Base-by-base conservation (phyloP, 352 stramenopile genomes). In the Globisporangium cystogenes region DNA sequence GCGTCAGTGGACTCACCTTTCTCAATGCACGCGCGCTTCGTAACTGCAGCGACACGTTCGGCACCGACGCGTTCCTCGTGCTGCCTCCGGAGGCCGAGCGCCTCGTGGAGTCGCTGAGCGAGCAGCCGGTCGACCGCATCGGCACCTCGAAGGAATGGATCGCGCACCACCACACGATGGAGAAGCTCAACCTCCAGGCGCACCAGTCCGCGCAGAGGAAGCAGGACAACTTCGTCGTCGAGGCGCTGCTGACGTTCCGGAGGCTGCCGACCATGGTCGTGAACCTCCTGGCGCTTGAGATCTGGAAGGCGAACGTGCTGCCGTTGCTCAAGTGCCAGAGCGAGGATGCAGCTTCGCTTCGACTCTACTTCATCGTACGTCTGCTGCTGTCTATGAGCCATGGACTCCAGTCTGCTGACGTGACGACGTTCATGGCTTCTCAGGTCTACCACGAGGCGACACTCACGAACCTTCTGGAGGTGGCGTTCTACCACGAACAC, bases 131-230 rank as follows among this genome's bases (percentile, higher is more conserved):
- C 2, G 72, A 87, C 7, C 54, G 62, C 5, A 79, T 97, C 45
- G 90, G 88, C 3, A 33, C 49, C 21, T 66, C 62, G 7, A 63
- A 60, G 3, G 54, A 72, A 43, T 98, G 93, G 90, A 79, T 98
- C 39, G 51, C 81, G 29, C 76, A 98, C 57, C 90, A 98, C 61
- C 65, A 91, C 45, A 56, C 56, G 11, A 72, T 98, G 48, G 86
- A 98, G 61, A 97, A 96, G 61, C 65, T 98, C 44, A 98, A 98
- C 52, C 48, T 97, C 11, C 92, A 98, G 60, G 86, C 90, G 27
- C 88, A 97, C 53, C 90, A 97, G 58, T 96, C 86, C 14, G 89
- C 90, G 0, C 88, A 95, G 68, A 71, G 64, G 46, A 90, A 92
- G 40, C 72, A 89, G 42, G 93, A 98, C 64, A 96, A 97, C 65